Conservation (phyloP, 805 yeast genomes). For the Yamadazyma takamatsuzukensis region DNA sequence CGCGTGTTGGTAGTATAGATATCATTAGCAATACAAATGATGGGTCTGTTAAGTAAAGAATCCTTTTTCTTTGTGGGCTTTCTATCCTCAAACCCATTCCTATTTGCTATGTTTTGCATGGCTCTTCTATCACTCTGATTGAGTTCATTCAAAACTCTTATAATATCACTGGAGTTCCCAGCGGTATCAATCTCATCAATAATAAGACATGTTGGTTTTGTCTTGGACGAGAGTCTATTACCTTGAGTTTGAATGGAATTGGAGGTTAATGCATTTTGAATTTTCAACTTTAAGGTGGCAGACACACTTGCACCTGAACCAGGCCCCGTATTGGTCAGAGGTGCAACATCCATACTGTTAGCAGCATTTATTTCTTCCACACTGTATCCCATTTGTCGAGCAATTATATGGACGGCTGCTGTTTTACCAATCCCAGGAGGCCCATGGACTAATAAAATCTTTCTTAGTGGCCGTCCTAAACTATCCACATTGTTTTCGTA, state of each 20-base stretch:
- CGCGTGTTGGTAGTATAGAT: conserved; percentile 49
- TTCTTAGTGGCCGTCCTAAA: conserved; percentile 42
- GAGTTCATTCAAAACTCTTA: conserved; percentile 54
- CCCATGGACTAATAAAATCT: conserved; percentile 76
- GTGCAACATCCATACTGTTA: conserved; percentile 36
- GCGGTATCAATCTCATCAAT: conserved; percentile 81
- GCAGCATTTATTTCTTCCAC: conserved; percentile 82
- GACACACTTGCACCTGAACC: conserved; percentile 17
- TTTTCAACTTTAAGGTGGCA: conserved; percentile 31
- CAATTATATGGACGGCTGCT: conserved; percentile 78
- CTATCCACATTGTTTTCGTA: conserved; percentile 19
- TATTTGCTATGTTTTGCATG: conserved; percentile 16
- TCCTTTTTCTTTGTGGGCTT: conserved; percentile 20
- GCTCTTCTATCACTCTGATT: conserved; percentile 56
- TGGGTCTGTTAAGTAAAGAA: conserved; percentile 67
- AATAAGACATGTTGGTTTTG: conserved; percentile 72
- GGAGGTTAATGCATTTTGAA: conserved; percentile 54
- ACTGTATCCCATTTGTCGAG: conserved; percentile 76
- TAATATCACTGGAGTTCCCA: conserved; percentile 33
- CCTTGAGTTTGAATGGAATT: conserved; percentile 61
- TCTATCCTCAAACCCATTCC: conserved; percentile 7
- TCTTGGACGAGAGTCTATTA: conserved; percentile 4
- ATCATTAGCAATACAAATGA: conserved; percentile 90
- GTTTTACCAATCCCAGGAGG: conserved; percentile 96
- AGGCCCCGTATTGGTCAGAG: conserved; percentile 30